Evolutionary conservation across 2,329 filamentous ascomycete species (phyloP).

Genomic region (Beauveria medogensis): DNA sequence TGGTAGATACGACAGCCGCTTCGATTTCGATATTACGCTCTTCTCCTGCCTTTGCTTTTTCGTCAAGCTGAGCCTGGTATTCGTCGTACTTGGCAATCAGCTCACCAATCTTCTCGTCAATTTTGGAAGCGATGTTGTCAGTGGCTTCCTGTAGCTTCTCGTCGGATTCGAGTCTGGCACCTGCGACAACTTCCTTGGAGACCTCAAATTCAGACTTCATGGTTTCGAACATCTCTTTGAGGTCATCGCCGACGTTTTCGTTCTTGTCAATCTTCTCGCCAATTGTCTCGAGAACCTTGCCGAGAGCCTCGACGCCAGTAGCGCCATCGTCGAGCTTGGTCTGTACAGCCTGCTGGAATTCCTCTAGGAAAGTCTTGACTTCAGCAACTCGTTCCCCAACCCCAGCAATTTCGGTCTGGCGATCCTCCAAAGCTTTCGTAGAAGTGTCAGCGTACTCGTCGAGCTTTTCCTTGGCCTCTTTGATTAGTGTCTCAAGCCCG

Average conservation of each 20-base stretch:
- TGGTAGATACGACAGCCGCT: conserved; percentile 65
- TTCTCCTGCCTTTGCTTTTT: conserved; percentile 64
- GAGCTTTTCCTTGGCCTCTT: conserved; percentile 61
- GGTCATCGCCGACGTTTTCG: conserved; percentile 48
- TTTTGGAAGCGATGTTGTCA: conserved; percentile 44
- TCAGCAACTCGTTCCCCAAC: conserved; percentile 72
- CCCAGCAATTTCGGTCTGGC: conserved; percentile 73
- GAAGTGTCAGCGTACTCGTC: conserved; percentile 64
- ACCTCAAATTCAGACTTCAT: conserved; percentile 86
- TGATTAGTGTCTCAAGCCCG: conserved; percentile 58
- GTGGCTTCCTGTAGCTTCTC: conserved; percentile 60
- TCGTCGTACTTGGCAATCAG: conserved; percentile 85
- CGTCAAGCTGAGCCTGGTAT: conserved; percentile 65
- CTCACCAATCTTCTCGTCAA: conserved; percentile 62
- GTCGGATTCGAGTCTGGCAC: conserved; percentile 74
- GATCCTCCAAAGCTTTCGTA: conserved; percentile 72
- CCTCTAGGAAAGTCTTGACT: conserved; percentile 68
- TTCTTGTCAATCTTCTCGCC: conserved; percentile 55
- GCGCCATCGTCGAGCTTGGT: conserved; percentile 69
- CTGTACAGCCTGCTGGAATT: conserved; percentile 69
- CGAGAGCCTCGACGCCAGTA: conserved; percentile 62
- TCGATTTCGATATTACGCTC: conserved; percentile 66
- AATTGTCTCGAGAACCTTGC: conserved; percentile 60
- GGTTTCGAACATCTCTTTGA: conserved; percentile 64
- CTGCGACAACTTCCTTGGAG: conserved; percentile 69